Evolutionary conservation across 2,329 filamentous ascomycete genomes (phyloP), one percentile per base, ranked within the genome.

Genomic region (Cladosporium cucumerinum): DNA sequence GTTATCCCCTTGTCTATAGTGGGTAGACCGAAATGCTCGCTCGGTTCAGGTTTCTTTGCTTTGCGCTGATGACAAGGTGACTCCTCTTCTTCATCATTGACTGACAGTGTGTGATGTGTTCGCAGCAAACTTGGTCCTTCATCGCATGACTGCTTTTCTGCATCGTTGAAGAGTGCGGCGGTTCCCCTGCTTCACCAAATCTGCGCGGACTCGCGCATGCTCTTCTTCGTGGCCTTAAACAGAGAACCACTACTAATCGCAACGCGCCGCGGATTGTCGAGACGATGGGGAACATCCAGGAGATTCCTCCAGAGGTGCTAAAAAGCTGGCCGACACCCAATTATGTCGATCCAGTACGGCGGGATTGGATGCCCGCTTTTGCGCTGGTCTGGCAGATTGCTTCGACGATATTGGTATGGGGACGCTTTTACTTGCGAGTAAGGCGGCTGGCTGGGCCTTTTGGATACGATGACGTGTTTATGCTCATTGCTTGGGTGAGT

Each of bases 321-420:
- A 57, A 23, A 3, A 55, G 59, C 30, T 68, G 67, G 67, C 66
- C 66, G 1, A 43, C 18, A 16, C 54, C 63, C 0, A 67, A 65
- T 23, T 66, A 63, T 18, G 34, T 32, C 25, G 60, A 72, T 25
- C 69, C 70, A 16, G 65, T 66, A 25, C 62, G 62, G 18, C 63
- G 69, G 57, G 51, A 57, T n/a, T 71, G 70, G 70, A 68, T 71
- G 65, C 70, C 70, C 10, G 69, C 66, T 14, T 71, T 72, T 28
- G 61, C 68, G 2, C 10, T 70, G 55, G 63, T 62, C 12, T 70
- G 69, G 70, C 69, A 69, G 52, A 48, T 64, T 16, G 64, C 61
- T 25, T 58, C 65, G 5, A 70, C 69, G 10, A 54, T 72, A 5
- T 52, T 72, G 32, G 63, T 70, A n/a, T 61, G 61, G 28, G 68